A percentile compares a stretch with the other conserved stretches of the same genome.
Evolutionary conservation across 2,329 filamentous ascomycete species (phyloP).

Genomic region (Mycosphaerella sp.): DNA sequence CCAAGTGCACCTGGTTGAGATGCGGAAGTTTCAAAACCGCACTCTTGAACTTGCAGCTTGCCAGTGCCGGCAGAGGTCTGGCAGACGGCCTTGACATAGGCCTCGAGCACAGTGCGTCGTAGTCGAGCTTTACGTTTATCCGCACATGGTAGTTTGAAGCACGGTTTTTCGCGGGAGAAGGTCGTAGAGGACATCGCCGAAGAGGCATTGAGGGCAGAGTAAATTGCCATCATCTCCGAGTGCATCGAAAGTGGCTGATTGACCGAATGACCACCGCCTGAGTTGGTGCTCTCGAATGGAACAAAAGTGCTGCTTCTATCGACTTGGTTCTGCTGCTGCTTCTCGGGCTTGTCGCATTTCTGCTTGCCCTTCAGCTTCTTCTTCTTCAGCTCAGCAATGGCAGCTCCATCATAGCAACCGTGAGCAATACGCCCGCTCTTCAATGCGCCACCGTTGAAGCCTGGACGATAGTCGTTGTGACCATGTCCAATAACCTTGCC

Average conservation of each 20-base stretch:
- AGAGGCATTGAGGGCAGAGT: conserved; percentile 44
- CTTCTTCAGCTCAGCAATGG: conserved; percentile 37
- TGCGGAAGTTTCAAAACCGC: conserved; percentile 43
- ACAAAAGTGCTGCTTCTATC: conserved; percentile 32
- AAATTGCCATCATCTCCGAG: conserved; percentile 52
- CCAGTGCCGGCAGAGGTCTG: conserved; percentile 31
- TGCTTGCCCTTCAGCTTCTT: conserved; percentile 32
- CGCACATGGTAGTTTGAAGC: conserved; percentile 43
- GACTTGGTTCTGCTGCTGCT: conserved; percentile 31
- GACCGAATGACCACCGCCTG: conserved; percentile 34
- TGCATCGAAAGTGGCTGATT: conserved; percentile 48
- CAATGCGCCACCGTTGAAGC: conserved; percentile 46
- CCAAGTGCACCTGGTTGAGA: conserved; percentile 29
- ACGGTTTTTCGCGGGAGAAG: conserved; percentile 45
- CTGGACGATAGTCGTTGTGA: conserved; percentile 46
- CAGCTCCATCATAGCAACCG: conserved; percentile 32
- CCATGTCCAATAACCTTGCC: conserved; percentile 50
- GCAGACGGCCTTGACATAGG: conserved; percentile 43
- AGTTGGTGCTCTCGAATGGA: conserved; percentile 33
- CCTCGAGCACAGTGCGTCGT: conserved; percentile 38
- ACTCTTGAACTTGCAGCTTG: conserved; percentile 39
- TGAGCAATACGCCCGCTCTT: conserved; percentile 42
- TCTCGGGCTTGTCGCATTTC: conserved; percentile 32
- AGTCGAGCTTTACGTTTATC: conserved; percentile 45
- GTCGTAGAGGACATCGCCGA: conserved; percentile 39